Conservation (phyloP, 495 filamentous ascomycete genomes). For the Penicillium coprophilum region DNA sequence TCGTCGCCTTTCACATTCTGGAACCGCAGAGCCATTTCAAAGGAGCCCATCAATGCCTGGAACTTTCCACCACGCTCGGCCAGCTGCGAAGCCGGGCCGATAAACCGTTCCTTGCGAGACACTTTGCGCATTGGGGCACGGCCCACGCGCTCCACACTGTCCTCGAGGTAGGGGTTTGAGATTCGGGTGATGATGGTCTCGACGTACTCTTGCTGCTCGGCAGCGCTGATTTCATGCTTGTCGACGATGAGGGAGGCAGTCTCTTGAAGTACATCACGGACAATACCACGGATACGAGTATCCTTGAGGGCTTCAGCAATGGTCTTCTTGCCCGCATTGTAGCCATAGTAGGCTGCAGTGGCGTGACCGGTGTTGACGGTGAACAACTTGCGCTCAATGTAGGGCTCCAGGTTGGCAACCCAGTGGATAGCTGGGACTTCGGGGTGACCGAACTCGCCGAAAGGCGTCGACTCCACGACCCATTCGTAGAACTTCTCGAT, state of each 20-base stretch:
- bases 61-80: conserved; percentile 73
- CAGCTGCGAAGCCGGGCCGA: conserved; percentile 83
- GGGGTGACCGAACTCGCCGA: conserved; percentile 62
- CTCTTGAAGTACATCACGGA: conserved; percentile 73
- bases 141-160: conserved; percentile 91
- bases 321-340: conserved; percentile 74
- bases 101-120: conserved; percentile 88
- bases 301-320: conserved; percentile 82
- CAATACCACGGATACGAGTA: conserved; percentile 66
- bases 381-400: conserved; percentile 98
- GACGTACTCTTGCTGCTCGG: conserved; percentile 86
- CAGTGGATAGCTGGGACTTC: conserved; percentile 85
- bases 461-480: conserved; percentile 87
- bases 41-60: conserved; percentile 66
- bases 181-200: conserved; percentile 90
- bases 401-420: conserved; percentile 87
- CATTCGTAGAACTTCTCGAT: conserved; percentile 99
- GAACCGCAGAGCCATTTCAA: conserved; percentile 88
- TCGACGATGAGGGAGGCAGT: conserved; percentile 79
- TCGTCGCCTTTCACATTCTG: conserved; percentile 87
- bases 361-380: conserved; percentile 98
- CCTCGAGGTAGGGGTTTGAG: conserved; percentile 90
- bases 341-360: conserved; percentile 94
- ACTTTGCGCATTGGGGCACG: conserved; percentile 93
- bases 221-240: conserved; percentile 75